phyloP scores from a whole-genome alignment of 1,284 basidiomycete species.

The Irpex sp. region DNA sequence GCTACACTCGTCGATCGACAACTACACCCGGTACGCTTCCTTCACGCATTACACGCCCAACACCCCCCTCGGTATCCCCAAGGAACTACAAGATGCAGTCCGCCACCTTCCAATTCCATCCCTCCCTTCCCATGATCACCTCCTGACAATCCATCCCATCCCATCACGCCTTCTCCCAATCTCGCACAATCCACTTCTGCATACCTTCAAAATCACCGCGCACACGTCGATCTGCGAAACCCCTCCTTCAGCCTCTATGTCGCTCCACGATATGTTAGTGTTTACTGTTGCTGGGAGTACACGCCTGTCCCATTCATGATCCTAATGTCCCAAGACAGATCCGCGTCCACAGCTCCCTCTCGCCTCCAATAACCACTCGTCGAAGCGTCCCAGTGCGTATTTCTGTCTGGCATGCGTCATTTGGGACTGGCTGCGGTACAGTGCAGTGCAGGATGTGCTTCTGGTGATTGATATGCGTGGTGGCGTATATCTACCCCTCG shows the following conservation, averaged over 20 bases:
- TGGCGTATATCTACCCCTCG: background rate
- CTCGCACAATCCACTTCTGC: background rate
- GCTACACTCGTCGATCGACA: background rate
- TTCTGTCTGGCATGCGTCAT: background rate
- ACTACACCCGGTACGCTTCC: background rate
- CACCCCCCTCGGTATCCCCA: background rate
- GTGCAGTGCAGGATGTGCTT: background rate
- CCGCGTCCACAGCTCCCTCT: background rate
- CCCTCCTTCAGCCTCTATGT: background rate
- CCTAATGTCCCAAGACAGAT: background rate
- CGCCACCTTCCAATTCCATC: background rate
- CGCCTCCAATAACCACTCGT: background rate
- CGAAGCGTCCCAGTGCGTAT: background rate
- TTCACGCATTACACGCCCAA: background rate
- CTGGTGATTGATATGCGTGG: background rate
- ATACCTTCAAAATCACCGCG: background rate
- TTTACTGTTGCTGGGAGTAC: background rate
- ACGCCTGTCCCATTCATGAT: background rate
- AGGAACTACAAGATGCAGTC: background rate
- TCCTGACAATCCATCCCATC: background rate
- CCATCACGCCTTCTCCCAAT: background rate
- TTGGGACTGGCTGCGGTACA: background rate
- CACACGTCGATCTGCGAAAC: background rate
- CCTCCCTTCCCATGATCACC: background rate
- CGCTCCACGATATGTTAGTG: background rate